Evolutionary conservation across 169 alveolate species (phyloP).

Genomic region (Cryptosporidium baileyi): DNA sequence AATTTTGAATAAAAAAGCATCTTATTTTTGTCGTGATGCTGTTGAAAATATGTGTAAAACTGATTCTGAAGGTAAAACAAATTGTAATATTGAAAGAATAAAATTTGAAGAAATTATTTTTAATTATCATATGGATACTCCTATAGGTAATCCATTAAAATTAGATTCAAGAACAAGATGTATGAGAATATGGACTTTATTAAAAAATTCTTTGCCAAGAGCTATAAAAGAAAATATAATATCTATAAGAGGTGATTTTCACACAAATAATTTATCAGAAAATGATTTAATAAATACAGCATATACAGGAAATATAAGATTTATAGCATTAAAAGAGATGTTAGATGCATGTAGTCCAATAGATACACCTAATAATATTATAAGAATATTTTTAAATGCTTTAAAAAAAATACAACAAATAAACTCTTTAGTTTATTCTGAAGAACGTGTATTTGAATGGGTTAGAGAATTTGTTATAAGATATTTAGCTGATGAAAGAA

Average conservation of each 20-base stretch:
- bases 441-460: conserved; percentile 22
- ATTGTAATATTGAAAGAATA: conserved; percentile 36
- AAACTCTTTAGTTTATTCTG: neutral
- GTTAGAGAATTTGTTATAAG: conserved; percentile 35
- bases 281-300: neutral
- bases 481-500: conserved; percentile 64
- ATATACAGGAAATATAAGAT: conserved; percentile 3
- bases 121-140: conserved; percentile 39
- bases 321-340: conserved; percentile 31
- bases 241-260: neutral
- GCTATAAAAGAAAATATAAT: conserved; percentile 30
- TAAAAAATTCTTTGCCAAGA: neutral
- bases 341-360: conserved; percentile 67
- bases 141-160: conserved; percentile 59
- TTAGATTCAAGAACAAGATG: conserved; percentile 64
- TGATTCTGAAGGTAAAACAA: conserved; percentile 18
- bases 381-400: conserved; percentile 21
- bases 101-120: conserved; percentile 42
- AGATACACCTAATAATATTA: conserved; percentile 45
- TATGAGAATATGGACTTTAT: conserved; percentile 55
- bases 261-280: neutral
- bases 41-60: conserved; percentile 29
- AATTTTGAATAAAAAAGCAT: conserved; percentile 30
- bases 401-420: conserved; percentile 32
- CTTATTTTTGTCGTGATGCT: conserved; percentile 50